These are phyloP conservation scores for Oropetium thomaeum DNA, from an alignment of 176 grass and related monocot species.

Conservation along the genomic window DNA sequence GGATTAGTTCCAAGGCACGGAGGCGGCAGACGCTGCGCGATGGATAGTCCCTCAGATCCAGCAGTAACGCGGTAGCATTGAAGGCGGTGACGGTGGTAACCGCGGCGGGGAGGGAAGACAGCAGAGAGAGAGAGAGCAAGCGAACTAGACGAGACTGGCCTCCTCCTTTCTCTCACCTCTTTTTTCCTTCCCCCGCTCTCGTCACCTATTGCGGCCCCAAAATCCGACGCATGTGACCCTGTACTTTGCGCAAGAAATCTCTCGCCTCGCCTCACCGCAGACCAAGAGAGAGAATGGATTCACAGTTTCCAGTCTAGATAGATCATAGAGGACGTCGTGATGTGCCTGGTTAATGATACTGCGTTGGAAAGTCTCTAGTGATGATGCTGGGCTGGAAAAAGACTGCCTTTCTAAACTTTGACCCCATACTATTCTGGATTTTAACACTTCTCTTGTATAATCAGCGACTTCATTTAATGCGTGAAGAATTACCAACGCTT, in stretches of 20 bases:
- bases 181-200: not conserved
- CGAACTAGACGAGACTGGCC: not conserved
- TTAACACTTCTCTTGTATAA: not conserved
- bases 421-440: not conserved
- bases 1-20: not conserved
- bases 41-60: slow-evolving; percentile 38
- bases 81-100: slow-evolving; percentile 28
- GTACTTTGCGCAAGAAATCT: slow-evolving; percentile 9
- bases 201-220: not conserved
- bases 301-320: not conserved
- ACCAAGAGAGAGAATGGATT: slow-evolving; percentile 1
- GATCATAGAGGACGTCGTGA: no score
- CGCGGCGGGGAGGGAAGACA: no score
- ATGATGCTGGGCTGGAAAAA: not conserved
- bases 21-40: slow-evolving; percentile 5
- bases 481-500: no score
- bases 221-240: slow-evolving; percentile 31
- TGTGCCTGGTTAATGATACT: no score
- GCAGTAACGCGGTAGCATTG: slow-evolving; percentile 44
- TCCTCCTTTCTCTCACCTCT: not conserved
- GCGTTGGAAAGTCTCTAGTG: no score
- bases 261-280: not conserved
- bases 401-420: not conserved
- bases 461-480: no score
- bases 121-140: not conserved